Evolutionary conservation across 2,329 filamentous ascomycete genomes (phyloP), one percentile per base, ranked within the genome.

Genomic region (Amauroascus verrucosus): DNA sequence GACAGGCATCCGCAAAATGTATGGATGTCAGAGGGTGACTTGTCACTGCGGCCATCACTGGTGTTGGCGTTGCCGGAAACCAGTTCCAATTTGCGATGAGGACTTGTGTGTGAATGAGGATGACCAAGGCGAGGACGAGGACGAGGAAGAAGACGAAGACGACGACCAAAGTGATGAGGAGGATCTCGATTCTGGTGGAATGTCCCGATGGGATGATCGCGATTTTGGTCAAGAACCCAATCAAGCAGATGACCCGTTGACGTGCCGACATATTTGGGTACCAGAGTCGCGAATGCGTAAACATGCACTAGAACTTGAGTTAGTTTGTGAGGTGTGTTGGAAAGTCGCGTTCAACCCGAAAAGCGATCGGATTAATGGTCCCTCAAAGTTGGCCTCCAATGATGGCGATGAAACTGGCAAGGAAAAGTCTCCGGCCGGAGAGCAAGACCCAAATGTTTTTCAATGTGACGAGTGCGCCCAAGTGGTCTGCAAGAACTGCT

Each of bases 31-130:
- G 32, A 72, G 76, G 48, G 72, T 78, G 58, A 62, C 68, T 50
- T 78, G 76, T 54, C 62, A 65, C 13, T 78, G 76, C 52, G 74
- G 75, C 11, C 72, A 72, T 7, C 70, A 76, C 48, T 78, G 72
- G 62, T 79, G 76, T 61, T 79, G 72, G 67, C 58, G 59, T 6
- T 79, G 76, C 52, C 53, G 64, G 33, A 47, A 58, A 24, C 59
- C 65, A 0, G 65, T 69, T 4, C 60, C 69, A 2, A 56, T 63
- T 1, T 73, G 70, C 54, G 47, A 54, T 9, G 3, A 51, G 35
- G 55, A 54, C 11, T 11, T 2, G 6, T 48, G 46, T 18, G 2
- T 14, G 5, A 9, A 55, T 16, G 51, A 40, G 2, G 30, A 48
- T 20, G 45, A 38, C 32, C 33, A 14, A 11, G 47, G 33, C 16